A percentile compares a stretch with the other conserved stretches of the same genome.
phyloP scores from a whole-genome alignment of 1,284 basidiomycete species.

The Bjerkandera adusta region DNA sequence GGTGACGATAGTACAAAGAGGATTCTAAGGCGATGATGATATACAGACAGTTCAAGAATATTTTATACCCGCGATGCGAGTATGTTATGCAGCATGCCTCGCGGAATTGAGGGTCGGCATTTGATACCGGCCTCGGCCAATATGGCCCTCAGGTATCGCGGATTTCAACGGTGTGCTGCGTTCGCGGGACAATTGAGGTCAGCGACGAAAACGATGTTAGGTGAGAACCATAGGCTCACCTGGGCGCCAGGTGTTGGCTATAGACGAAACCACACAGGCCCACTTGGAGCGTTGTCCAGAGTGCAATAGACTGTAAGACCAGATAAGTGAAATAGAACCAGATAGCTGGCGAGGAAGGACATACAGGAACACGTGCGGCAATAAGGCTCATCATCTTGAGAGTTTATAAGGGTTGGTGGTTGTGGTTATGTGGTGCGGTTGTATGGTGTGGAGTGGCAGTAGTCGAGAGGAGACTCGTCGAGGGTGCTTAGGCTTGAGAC shows the following conservation, averaged over 20 bases:
- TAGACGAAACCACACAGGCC: conserved; percentile 10
- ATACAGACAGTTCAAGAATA: no score
- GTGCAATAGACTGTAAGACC: background rate
- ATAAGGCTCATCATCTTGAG: conserved; percentile 11
- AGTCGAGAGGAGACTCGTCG: no score
- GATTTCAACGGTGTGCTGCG: conserved; percentile 6
- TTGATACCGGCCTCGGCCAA: conserved; percentile 5
- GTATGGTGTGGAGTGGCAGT: background rate
- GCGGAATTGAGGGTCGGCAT: conserved; percentile 3
- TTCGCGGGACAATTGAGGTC: conserved; percentile 1
- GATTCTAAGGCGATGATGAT: background rate
- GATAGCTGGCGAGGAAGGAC: background rate
- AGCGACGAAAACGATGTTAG: background rate
- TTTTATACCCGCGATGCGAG: no score
- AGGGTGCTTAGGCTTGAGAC: conserved; percentile 4
- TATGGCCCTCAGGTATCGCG: conserved; percentile 11
- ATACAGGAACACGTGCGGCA: conserved; percentile 10
- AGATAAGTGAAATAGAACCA: background rate
- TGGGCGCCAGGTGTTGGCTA: conserved; percentile 6
- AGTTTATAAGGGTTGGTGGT: background rate
- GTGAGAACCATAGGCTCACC: background rate
- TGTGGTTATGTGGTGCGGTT: no score
- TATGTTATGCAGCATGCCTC: no score
- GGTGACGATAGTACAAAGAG: background rate
- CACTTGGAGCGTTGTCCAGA: conserved; percentile 6